Evolutionary conservation across 805 yeast genomes (phyloP).

Genomic region (Ogataea salicorniae): DNA sequence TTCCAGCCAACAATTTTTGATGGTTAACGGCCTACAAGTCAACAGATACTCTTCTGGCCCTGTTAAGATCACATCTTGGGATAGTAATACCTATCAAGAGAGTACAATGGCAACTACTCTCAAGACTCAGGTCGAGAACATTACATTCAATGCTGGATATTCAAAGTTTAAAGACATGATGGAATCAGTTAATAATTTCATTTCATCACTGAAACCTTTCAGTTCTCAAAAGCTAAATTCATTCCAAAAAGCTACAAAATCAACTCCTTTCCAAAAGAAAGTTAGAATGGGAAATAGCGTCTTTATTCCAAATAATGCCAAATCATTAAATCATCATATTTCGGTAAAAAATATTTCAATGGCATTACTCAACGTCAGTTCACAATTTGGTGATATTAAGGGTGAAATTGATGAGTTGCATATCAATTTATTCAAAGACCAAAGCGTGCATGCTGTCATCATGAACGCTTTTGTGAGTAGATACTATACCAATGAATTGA

Average conservation of each 20-base stretch:
- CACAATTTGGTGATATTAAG: slow-evolving; percentile 31
- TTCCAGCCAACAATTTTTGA: slow-evolving; percentile 15
- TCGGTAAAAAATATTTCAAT: slow-evolving; percentile 12
- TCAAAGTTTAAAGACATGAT: slow-evolving; percentile 26
- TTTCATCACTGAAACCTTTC: background rate
- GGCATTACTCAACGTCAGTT: slow-evolving; percentile 17
- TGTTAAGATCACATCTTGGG: slow-evolving; percentile 19
- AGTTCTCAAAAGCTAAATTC: background rate
- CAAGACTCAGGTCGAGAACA: slow-evolving; percentile 16
- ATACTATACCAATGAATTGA: background rate
- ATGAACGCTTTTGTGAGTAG: slow-evolving; percentile 11
- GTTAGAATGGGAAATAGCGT: slow-evolving; percentile 24
- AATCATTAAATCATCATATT: slow-evolving; percentile 11
- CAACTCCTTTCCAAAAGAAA: slow-evolving; percentile 5
- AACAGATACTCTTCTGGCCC: background rate
- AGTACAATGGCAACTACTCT: slow-evolving; percentile 12
- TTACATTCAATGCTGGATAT: slow-evolving; percentile 26
- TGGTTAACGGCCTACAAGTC: slow-evolving; percentile 20
- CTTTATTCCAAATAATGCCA: slow-evolving; percentile 13
- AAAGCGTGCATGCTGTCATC: slow-evolving; percentile 8
- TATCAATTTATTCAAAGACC: slow-evolving; percentile 14
- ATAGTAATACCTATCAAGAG: slow-evolving; percentile 27
- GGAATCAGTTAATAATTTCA: slow-evolving; percentile 8
- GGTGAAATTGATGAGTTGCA: slow-evolving; percentile 16
- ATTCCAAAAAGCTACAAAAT: background rate